phyloP scores from a whole-genome alignment of 306 rosid genomes.

The Fragaria iinumae region DNA sequence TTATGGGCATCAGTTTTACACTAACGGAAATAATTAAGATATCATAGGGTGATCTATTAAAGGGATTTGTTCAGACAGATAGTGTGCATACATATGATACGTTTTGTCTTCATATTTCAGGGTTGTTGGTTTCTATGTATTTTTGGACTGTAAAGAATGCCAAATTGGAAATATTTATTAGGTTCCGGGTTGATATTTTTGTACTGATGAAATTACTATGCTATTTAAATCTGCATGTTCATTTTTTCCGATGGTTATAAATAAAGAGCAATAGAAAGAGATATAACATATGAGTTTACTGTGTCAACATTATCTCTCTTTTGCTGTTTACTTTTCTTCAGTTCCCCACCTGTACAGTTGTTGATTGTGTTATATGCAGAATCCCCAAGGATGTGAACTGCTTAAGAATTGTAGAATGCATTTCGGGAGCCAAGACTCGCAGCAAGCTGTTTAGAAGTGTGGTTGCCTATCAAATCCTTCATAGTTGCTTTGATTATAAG shows the following conservation, averaged over 20 bases:
- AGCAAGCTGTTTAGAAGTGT: slow-evolving; percentile 66
- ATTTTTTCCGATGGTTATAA: background rate
- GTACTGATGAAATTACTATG: background rate
- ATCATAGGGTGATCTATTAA: too few species aligned
- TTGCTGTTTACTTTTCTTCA: slow-evolving; percentile 11
- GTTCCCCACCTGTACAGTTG: slow-evolving; percentile 23
- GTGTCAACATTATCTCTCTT: slow-evolving; percentile 21
- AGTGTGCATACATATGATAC: background rate
- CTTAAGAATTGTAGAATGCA: slow-evolving; percentile 70
- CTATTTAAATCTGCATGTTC: too few species aligned
- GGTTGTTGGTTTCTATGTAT: background rate
- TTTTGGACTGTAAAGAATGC: background rate
- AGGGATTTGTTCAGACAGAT: background rate
- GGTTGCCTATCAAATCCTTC: slow-evolving; percentile 67
- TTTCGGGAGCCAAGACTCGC: slow-evolving; percentile 55
- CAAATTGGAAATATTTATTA: background rate
- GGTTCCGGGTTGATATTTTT: background rate
- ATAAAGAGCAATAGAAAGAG: background rate
- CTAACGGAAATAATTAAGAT: background rate
- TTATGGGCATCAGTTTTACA: background rate
- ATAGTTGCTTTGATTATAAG: slow-evolving; percentile 48
- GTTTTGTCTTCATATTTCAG: background rate
- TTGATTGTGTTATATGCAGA: slow-evolving; percentile 39
- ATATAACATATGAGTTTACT: background rate
- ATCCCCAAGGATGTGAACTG: slow-evolving; percentile 74